Base-by-base conservation (phyloP, 345 rosid species). In the Dimocarpus longan region DNA sequence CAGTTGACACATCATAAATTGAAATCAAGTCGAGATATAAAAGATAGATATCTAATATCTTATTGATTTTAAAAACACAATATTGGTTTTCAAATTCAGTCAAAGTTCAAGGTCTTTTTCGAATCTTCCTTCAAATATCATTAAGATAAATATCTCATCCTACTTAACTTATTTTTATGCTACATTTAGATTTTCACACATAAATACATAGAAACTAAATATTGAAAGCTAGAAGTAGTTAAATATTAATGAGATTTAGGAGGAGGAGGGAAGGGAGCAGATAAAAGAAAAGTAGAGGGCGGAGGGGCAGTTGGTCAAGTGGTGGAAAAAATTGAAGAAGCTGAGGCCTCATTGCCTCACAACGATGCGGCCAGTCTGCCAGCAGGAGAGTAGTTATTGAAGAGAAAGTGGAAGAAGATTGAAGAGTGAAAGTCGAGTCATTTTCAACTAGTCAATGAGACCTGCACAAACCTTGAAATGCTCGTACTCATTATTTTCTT, bases 361-460 rank as follows among this genome's bases (percentile, higher is more conserved):
- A 46, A 2, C 50, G 10, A 8, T 8, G 10, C 50, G 7, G 44
- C 44, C 44, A 42, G 44, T 16, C 43, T 26, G 2, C 15, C 75
- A 37, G 19, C 10, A 40, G 39, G 56, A 40, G 68, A 40, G 68
- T 22, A 42, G 22, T 68, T 39, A 76, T 32, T 73, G 65, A 68
- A 40, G 80, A 54, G 16, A 63, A 32, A 59, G 46, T 15, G 11
- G 19, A 7, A 54, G n/a, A 6, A 1, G 39, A 11, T 1, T 1
- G 21, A 24, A n/a, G 5, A 60, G 66, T 12, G 63, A 32, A 37
- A 37, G 44, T n/a, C 9, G 71, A 73, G 67, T 66, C 86, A 54
- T 50, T 77, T 73, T 68, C 59, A 18, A 21, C 8, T 18, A 39
- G 10, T 73, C 78, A 77, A 77, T 81, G 80, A 24, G 40, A 65